These are phyloP conservation scores for Ensete ventricosum DNA, from an alignment of 176 grass and related monocot genomes.

Conservation along the genomic window DNA sequence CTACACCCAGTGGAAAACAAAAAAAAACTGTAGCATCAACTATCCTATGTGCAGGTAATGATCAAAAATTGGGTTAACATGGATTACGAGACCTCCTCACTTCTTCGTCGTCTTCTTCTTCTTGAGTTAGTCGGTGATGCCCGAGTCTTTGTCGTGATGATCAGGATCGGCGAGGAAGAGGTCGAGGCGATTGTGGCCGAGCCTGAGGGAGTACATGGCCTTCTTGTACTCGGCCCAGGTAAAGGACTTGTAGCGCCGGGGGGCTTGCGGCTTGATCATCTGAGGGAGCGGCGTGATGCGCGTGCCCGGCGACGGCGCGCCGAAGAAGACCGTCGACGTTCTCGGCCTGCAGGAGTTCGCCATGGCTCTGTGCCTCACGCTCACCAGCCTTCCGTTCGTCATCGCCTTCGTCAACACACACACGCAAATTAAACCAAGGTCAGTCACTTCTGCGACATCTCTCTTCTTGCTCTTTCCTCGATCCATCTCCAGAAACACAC, in stretches of 20 bases:
- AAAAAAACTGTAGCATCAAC: neutral
- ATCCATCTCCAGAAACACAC: neutral
- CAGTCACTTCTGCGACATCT: neutral
- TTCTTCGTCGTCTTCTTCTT: neutral
- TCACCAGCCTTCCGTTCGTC: conserved; percentile 73
- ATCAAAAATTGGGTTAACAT: neutral
- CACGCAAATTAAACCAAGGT: neutral
- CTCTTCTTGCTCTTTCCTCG: neutral
- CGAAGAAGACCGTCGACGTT: conserved; percentile 69
- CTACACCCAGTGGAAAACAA: neutral
- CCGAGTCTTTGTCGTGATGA: neutral
- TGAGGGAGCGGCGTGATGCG: conserved; percentile 33
- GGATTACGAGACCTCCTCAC: neutral
- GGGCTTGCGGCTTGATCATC: conserved; percentile 27
- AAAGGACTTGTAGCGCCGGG: conserved; percentile 43
- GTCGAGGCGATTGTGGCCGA: conserved; percentile 64
- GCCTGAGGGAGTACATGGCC: conserved; percentile 69
- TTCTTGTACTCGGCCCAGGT: conserved; percentile 95
- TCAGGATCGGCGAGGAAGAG: conserved; percentile 36
- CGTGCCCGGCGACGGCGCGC: conserved; percentile 44
- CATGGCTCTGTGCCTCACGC: conserved; percentile 83
- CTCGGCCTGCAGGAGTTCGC: conserved; percentile 41
- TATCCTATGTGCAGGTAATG: neutral
- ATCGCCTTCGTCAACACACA: conserved; percentile 37
- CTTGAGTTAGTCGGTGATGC: neutral